Percentiles rank a stretch among this genome's conserved stretches.
phyloP scores from a whole-genome alignment of 2,329 filamentous ascomycete genomes.

The Aspergillus novoparasiticus region DNA sequence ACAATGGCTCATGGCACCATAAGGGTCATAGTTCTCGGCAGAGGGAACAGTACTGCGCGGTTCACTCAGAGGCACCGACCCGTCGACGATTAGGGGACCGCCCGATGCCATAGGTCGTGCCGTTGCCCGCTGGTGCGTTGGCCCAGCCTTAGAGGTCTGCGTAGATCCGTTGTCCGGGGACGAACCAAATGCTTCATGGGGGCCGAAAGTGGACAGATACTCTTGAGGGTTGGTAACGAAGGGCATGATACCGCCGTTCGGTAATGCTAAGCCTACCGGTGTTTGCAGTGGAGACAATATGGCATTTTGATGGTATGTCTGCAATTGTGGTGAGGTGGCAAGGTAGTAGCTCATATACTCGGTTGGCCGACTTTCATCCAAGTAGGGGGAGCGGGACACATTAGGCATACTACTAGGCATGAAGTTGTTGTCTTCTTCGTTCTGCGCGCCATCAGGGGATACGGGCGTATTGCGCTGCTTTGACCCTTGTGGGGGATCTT shows the following conservation, averaged over 20 bases:
- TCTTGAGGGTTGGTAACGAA: conserved; percentile 36
- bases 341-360: conserved; percentile 52
- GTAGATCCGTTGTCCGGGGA: conserved; percentile 28
- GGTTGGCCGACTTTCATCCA: conserved; percentile 42
- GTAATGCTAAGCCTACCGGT: conserved; percentile 42
- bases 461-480: conserved; percentile 35
- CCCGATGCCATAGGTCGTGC: conserved; percentile 32
- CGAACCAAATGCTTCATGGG: conserved; percentile 26
- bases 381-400: conserved; percentile 33
- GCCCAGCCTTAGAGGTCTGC: conserved; percentile 21
- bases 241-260: conserved; percentile 40
- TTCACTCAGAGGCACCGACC: conserved; percentile 46
- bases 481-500: conserved; percentile 33
- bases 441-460: conserved; percentile 36
- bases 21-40: conserved; percentile 40
- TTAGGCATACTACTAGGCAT: conserved; percentile 37
- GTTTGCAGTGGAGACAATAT: conserved; percentile 42
- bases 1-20: conserved; percentile 40
- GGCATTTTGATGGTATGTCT: conserved; percentile 42
- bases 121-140: conserved; percentile 25
- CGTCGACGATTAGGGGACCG: conserved; percentile 52
- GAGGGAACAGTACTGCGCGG: conserved; percentile 31
- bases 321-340: conserved; percentile 46
- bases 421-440: conserved; percentile 36
- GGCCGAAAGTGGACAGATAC: conserved; percentile 32